Evolutionary conservation across 164 flowering plant species (phyloP), one percentile per base, ranked within the genome.

Genomic region (Buxus sempervirens): DNA sequence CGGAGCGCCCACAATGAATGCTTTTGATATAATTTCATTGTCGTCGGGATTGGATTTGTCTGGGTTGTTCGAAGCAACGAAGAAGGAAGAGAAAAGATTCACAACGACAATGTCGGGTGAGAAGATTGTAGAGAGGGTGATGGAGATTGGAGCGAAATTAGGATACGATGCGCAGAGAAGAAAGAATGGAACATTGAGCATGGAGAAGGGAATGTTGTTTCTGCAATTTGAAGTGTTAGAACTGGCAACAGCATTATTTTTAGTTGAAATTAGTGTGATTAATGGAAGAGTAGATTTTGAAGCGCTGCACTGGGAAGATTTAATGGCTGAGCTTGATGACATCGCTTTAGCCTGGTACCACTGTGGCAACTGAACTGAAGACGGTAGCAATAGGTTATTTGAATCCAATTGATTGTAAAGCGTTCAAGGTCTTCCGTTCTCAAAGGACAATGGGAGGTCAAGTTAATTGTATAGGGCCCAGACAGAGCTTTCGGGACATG

Each of bases 31-130:
- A 54, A 91, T 91, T 21, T 82, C 91, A 5, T 36, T 88, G 80
- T 89, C 95, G 14, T 79, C 90, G 0, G 95, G 95, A 20, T 57
- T 91, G 74, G 80, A 91, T 61, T 67, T 91, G 53, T 89, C 94
- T 1, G 85, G 87, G 24, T 68, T 91, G 1, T 89, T 91, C 64
- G 88, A 83, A 49, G 66, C 48, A 24, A 70, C 48, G 72, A 28
- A 28, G 48, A 78, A 66, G 71, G 77, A 27, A 53, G 89, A 78
- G 73, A 81, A 65, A 83, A 78, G 87, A 65, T 87, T 83, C 27
- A 79, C 84, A 13, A 55, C 89, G 45, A 71, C 28, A 48, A 77
- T 55, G 15, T 19, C 78, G 7, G 56, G 66, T 57, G 83, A 69
- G 60, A 64, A 51, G 67, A 72, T 78, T 63, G 64, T 54, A 69